Evolutionary conservation across 2,329 filamentous ascomycete genomes (phyloP), one percentile per base, ranked within the genome.

Genomic region (Zymoseptoria ardabiliae): DNA sequence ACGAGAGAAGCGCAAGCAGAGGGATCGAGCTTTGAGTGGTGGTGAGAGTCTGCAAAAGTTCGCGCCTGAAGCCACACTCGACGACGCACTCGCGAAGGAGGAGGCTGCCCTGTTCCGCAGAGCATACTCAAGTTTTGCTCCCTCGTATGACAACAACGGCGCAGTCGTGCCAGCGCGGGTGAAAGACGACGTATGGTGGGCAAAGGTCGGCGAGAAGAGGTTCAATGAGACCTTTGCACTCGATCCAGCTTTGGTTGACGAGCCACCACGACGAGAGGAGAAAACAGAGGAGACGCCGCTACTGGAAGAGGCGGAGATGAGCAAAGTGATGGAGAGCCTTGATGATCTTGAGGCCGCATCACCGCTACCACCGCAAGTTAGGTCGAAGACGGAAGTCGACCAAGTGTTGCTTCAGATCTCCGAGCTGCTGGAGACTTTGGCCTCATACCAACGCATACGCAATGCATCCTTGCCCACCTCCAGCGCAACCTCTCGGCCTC

Each of bases 81-180:
- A 75, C 13, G 75, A 77, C 53, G 71, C 72, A 0, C 70, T 73
- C 10, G 82, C 83, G 3, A 87, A 88, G 70, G 67, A 71, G 53
- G 84, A 91, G 74, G 89, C 92, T 65, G 81, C 86, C 0, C 76
- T 92, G 9, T 93, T 92, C 69, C 82, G 88, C 28, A 85, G 87
- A 57, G 89, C 86, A 1, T 93, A 91, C 72, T 91, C 88, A 0
- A 89, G 87, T 68, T 93, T 92, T 71, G 89, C 89, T 5, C 89
- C 89, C 0, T 85, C 82, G 55, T 86, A 84, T 66, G 89, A 93
- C 71, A 86, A 92, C 69, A 82, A 87, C 2, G 83, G 81, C 11
- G 87, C 89, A 5, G 79, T 91, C 59, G 78, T 91, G 2, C 84
- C 89, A 0, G 84, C 86, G 1, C 83, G 84, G 35, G 80, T 85